phyloP scores from a whole-genome alignment of 1,139 yeast species.

The Pneumocystis murina region DNA sequence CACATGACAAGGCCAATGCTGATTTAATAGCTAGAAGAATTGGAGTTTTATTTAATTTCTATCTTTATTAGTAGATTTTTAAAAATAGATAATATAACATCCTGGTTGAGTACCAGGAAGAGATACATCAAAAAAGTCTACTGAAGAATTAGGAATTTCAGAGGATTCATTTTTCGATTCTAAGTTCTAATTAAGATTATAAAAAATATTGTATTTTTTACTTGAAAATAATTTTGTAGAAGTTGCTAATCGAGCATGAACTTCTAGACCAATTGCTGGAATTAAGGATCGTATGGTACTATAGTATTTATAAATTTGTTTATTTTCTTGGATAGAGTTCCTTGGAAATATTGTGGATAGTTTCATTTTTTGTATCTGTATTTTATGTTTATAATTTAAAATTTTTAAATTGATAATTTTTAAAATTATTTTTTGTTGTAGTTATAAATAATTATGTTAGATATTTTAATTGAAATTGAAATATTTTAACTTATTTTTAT shows the following conservation, averaged over 20 bases:
- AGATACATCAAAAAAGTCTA: slow-evolving; percentile 71
- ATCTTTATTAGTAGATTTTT: slow-evolving; percentile 1
- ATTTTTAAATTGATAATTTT: not conserved
- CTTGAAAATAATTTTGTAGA: slow-evolving; percentile 57
- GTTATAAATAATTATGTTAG: not conserved
- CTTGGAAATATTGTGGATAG: not conserved
- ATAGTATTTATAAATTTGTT: not conserved
- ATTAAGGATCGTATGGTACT: not conserved
- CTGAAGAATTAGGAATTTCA: slow-evolving; percentile 46
- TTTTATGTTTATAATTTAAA: not conserved
- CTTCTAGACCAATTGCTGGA: slow-evolving; percentile 51
- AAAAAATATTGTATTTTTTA: slow-evolving; percentile 26
- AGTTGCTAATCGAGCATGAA: slow-evolving; percentile 79
- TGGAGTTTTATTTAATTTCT: slow-evolving; percentile 54
- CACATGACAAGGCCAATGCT: slow-evolving; percentile 54
- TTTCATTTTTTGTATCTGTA: not conserved
- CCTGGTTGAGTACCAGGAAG: slow-evolving; percentile 88
- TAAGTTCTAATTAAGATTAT: slow-evolving; percentile 26
- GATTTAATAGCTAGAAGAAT: slow-evolving; percentile 55
- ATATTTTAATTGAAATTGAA: not conserved
- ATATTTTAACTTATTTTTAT: not conserved
- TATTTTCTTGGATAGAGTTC: not conserved
- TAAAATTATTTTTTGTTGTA: not conserved
- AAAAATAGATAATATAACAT: slow-evolving; percentile 4
- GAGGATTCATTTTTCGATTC: slow-evolving; percentile 14